A percentile compares a stretch with the other conserved stretches of the same genome.
These are phyloP conservation scores for Nicotiana knightiana DNA, from an alignment of 257 asterid species.

Conservation along the genomic window DNA sequence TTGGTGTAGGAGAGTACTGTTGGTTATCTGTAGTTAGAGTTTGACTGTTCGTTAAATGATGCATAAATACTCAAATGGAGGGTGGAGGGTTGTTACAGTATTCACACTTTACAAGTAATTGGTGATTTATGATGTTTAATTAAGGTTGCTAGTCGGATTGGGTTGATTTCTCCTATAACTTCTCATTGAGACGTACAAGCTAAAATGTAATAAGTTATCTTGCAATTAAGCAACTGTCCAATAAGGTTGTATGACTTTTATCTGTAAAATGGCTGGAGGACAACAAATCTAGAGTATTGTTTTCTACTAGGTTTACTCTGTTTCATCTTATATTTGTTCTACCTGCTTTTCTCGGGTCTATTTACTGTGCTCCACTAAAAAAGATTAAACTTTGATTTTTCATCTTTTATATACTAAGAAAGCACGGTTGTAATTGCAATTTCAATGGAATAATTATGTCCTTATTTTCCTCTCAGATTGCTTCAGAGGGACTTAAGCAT, in stretches of 20 bases:
- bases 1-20: background rate
- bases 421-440: background rate
- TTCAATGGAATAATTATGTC: background rate
- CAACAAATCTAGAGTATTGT: background rate
- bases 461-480: conserved; percentile 15
- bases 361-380: background rate
- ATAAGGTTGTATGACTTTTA: background rate
- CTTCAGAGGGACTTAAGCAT: conserved; percentile 38
- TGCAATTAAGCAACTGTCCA: no score
- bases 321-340: background rate
- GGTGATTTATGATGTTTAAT: background rate
- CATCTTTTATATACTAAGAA: background rate
- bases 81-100: no score
- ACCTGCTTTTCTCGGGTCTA: background rate
- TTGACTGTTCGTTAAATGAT: background rate
- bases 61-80: no score
- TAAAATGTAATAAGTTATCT: no score
- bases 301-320: background rate
- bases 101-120: background rate
- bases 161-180: background rate
- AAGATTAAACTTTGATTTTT: background rate
- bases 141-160: background rate
- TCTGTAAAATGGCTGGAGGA: background rate
- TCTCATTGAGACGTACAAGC: background rate
- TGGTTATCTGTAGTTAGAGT: background rate